Evolutionary conservation across 768 basidiomycete species (phyloP), one percentile per base, ranked within the genome.

Genomic region (Mycena capillaripes): DNA sequence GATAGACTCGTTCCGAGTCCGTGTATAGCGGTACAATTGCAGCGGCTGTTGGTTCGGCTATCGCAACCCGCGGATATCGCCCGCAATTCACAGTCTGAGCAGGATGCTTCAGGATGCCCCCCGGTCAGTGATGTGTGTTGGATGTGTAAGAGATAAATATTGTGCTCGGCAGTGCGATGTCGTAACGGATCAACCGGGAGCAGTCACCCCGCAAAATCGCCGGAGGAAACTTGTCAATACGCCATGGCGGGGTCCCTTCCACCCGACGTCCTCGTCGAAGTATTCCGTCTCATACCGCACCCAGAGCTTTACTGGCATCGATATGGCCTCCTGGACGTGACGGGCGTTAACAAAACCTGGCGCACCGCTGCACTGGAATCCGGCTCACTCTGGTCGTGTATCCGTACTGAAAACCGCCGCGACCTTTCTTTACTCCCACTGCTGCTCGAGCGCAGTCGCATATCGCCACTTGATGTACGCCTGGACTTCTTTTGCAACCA

Each of bases 311-410:
- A 40, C 38, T 42, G 36, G 52, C 36, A 65, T 55, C 63, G 52
- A 6, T 65, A 65, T 55, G 38, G 63, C 16, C 53, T 66, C 64
- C 5, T 66, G 14, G 55, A 66, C 40, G 64, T 46, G 8, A 12
- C 64, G 11, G 42, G 27, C 53, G 64, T 66, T n/a, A 57, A 44
- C 64, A 66, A 44, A 23, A 6, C 38, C 40, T 66, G 64, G 64
- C 64, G 64, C 55, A 19, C 40, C 30, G 64, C 64, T 34, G 64
- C 64, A 66, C 27, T 57, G 21, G 53, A 55, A 56, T 66, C 29
- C 40, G 10, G 40, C 64, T 44, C 64, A n/a, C 64, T 66, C 64
- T 66, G 64, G 64, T 56, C 64, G 53, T 46, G 53, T 46, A 66
- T 66, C 27, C 64, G 64, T 8, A 66, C 52, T 10, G 32, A 66